A percentile compares a stretch with the other conserved stretches of the same genome.
Conservation (phyloP, 2,329 filamentous ascomycete genomes). For the Cytospora schulzeri region DNA sequence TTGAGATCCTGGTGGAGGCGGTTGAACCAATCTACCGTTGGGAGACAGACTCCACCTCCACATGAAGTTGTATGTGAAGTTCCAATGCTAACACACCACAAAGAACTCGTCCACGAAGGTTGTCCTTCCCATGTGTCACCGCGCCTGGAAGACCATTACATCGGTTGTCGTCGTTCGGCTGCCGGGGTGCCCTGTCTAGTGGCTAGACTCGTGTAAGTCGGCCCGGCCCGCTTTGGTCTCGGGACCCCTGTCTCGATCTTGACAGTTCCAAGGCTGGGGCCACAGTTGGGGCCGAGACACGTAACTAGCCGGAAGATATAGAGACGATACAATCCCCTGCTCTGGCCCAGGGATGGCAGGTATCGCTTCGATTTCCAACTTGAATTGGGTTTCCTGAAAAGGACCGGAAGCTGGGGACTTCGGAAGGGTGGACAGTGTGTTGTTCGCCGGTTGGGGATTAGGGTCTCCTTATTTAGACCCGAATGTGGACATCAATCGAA, state of each 20-base stretch:
- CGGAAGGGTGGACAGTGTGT: neutral
- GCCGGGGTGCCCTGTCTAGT: neutral
- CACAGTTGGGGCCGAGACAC: too few relatives aligned
- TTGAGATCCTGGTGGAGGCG: neutral
- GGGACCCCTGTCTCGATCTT: too few relatives aligned
- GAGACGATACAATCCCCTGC: neutral
- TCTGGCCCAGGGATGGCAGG: neutral
- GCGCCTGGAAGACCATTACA: neutral
- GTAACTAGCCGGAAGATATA: neutral
- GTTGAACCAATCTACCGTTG: neutral
- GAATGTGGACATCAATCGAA: neutral
- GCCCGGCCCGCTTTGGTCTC: neutral
- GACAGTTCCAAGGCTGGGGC: too few relatives aligned
- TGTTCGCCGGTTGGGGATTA: neutral
- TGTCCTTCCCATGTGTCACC: neutral
- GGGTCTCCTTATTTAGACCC: neutral
- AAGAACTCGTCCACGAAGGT: neutral
- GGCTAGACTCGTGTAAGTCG: neutral
- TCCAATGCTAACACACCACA: neutral
- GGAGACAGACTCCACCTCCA: neutral
- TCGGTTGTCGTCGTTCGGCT: neutral
- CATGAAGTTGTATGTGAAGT: neutral
- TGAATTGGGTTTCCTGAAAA: neutral
- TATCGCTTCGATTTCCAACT: neutral
- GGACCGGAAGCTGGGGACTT: neutral